Percentiles rank a stretch among this genome's conserved stretches.
Conservation (phyloP, 805 yeast genomes). For the Lachancea fermentati region DNA sequence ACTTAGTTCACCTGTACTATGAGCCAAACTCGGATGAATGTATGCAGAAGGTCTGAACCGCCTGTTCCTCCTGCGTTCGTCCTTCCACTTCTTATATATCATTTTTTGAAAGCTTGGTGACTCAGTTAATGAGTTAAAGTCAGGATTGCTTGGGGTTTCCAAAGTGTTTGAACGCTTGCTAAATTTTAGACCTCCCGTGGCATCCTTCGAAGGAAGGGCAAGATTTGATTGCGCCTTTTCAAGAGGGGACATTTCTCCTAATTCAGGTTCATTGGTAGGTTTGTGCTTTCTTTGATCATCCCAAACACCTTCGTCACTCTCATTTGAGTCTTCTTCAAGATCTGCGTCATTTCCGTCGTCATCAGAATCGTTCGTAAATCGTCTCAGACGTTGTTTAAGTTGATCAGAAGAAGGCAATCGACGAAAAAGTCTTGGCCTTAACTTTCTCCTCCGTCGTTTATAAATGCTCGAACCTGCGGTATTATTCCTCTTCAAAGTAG, state of each 20-base stretch:
- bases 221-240: slow-evolving; percentile 32
- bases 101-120: slow-evolving; percentile 47
- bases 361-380: slow-evolving; percentile 14
- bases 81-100: slow-evolving; percentile 32
- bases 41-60: slow-evolving; percentile 1
- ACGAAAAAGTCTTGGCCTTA: slow-evolving; percentile 4
- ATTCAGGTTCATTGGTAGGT: background rate
- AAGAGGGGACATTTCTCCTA: slow-evolving; percentile 6
- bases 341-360: slow-evolving; percentile 19
- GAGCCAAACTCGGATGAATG: background rate
- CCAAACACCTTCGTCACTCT: slow-evolving; percentile 10
- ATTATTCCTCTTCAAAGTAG: background rate
- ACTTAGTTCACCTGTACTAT: slow-evolving; percentile 1
- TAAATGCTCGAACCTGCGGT: background rate
- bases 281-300: background rate
- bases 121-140: slow-evolving; percentile 23
- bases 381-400: slow-evolving; percentile 3
- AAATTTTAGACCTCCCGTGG: slow-evolving; percentile 34
- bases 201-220: slow-evolving; percentile 33
- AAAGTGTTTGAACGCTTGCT: slow-evolving; percentile 44
- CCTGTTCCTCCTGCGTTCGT: slow-evolving; percentile 26
- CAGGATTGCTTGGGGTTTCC: slow-evolving; percentile 32
- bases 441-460: background rate
- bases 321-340: slow-evolving; percentile 10
- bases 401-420: slow-evolving; percentile 1